Evolutionary conservation across 768 basidiomycete species (phyloP).

Genomic region (Leccinum incarnatum): DNA sequence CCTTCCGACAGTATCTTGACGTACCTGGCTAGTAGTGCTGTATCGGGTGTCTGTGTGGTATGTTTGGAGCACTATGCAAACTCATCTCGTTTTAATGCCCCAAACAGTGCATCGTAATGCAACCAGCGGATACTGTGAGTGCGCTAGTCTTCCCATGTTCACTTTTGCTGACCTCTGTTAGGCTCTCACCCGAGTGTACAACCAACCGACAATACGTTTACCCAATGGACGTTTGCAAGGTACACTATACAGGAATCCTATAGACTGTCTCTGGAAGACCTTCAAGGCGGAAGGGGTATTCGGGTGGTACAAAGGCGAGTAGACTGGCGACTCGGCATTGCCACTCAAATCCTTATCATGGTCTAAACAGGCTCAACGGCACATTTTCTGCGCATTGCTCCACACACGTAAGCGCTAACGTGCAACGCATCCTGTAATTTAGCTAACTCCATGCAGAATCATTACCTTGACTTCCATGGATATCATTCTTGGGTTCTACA

Average conservation of each 20-base stretch:
- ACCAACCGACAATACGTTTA: conserved; percentile 77
- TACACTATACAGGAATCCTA: conserved; percentile 82
- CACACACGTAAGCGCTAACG: conserved; percentile 67
- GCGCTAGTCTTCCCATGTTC: conserved; percentile 8
- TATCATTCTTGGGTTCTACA: conserved; percentile 68
- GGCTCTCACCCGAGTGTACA: conserved; percentile 94
- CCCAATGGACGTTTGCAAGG: conserved; percentile 74
- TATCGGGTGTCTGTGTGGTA: conserved; percentile 92
- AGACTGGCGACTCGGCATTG: background rate
- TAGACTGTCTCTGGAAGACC: conserved; percentile 98
- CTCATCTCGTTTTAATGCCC: conserved; percentile 8
- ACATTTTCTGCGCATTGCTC: conserved; percentile 89
- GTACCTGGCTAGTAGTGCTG: conserved; percentile 81
- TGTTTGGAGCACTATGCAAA: conserved; percentile 29
- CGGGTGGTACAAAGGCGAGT: conserved; percentile 93
- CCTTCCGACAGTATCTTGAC: conserved; percentile 81
- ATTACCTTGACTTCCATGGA: conserved; percentile 90
- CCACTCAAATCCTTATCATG: background rate
- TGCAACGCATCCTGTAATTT: background rate
- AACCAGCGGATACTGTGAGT: conserved; percentile 84
- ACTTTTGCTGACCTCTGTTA: conserved; percentile 27
- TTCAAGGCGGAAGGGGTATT: conserved; percentile 82
- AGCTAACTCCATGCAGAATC: conserved; percentile 48
- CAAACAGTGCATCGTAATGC: conserved; percentile 82
- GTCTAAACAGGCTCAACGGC: conserved; percentile 74